A percentile compares a stretch with the other conserved stretches of the same genome.
phyloP scores from a whole-genome alignment of 768 basidiomycete genomes.

The Mrakia frigida region DNA sequence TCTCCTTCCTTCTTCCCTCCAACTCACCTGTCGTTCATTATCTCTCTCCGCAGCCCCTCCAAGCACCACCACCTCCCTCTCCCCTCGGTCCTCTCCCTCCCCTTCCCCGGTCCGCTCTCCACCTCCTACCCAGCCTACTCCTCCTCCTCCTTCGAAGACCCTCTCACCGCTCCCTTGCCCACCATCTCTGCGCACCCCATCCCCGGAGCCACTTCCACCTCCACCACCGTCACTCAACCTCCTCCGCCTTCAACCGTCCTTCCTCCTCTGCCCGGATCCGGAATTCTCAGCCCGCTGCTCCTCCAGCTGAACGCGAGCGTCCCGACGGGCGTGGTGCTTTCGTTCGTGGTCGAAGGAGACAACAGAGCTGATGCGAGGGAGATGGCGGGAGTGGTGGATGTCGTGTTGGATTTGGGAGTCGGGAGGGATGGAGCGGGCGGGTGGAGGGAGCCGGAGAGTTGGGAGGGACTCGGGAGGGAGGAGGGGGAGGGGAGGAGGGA shows the following conservation, averaged over 20 bases:
- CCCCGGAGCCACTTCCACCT: not conserved
- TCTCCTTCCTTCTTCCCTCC: not conserved
- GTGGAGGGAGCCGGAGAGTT: conserved; percentile 26
- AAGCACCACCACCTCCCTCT: conserved; percentile 31
- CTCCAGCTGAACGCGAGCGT: conserved; percentile 10
- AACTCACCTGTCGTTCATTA: not conserved
- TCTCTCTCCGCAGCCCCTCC: not conserved
- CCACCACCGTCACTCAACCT: not conserved
- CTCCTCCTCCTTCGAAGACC: conserved; percentile 9
- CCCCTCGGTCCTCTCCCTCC: conserved; percentile 27
- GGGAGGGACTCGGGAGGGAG: conserved; percentile 25
- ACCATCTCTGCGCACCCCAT: conserved; percentile 8
- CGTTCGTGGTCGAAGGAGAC: conserved; percentile 28
- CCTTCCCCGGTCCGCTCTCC: conserved; percentile 21
- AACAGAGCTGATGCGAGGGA: conserved; percentile 27
- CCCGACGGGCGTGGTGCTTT: conserved; percentile 19
- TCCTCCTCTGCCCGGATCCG: conserved; percentile 28
- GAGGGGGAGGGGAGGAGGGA: conserved; percentile 1
- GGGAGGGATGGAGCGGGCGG: conserved; percentile 21
- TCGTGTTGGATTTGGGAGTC: conserved; percentile 26
- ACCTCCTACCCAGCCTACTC: conserved; percentile 19
- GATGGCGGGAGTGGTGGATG: conserved; percentile 25
- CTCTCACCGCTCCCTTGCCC: not conserved
- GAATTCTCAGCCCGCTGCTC: conserved; percentile 20
- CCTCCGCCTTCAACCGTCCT: not conserved